Evolutionary conservation across 352 stramenopile genomes (phyloP), one percentile per base, ranked within the genome.

Genomic region (Aphanomyces cochlioides): DNA sequence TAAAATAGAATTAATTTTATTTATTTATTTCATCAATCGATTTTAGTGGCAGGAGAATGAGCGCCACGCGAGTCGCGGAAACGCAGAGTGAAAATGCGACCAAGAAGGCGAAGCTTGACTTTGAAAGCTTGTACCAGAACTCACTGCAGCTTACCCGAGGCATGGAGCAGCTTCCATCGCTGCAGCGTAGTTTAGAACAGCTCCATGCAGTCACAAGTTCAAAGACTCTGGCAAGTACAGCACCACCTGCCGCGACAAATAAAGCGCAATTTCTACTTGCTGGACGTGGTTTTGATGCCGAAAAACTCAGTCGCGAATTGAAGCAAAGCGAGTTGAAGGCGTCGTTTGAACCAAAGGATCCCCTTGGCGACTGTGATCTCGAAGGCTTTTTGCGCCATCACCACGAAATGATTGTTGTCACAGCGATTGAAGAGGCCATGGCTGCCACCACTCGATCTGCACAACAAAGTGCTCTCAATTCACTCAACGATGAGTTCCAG

Each of bases 351-450:
- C 82, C 88, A 0, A 81, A 92, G 69, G 89, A 89, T 66, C 80
- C 88, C n/a, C 75, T 96, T 41, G 86, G 81, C 39, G 83, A 90
- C 71, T 95, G 85, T 38, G 86, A 96, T 50, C 81, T 96, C 39
- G 87, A 96, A 63, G 86, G 84, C 4, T 96, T 95, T 76, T 73
- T 96, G 57, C 86, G 83, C 48, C 88, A 96, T 73, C 89, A 96
- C 76, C 89, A 96, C 76, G 89, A 96, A 72, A 95, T 95, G 85
- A 94, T 96, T 74, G 82, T 96, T 45, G 75, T 96, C 38, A 94
- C 87, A n/a, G 86, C 89, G 57, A 92, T 96, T 43, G 88, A 96
- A 66, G 87, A 96, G 66, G 93, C 83, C 13, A 86, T 92, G 56
- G 82, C 90, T 53, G 79, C 83, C 17, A 92, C 84, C 6, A 72